phyloP scores from a whole-genome alignment of 257 asterid species.

The Solanum clarkiae region DNA sequence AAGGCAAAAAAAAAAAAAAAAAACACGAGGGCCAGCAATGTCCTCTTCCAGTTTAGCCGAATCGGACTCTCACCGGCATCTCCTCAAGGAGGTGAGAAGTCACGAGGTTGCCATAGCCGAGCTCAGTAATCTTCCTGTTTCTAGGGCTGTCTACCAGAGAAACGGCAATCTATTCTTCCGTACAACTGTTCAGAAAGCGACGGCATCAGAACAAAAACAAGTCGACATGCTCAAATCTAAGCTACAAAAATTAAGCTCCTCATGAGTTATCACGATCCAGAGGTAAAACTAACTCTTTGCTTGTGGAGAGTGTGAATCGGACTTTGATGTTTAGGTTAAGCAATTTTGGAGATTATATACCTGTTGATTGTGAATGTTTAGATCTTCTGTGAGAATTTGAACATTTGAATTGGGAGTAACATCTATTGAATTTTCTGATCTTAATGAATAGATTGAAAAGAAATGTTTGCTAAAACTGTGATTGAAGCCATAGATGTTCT shows the following conservation, averaged over 20 bases:
- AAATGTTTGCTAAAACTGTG: neutral
- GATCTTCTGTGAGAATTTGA: too few species aligned
- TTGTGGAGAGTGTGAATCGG: neutral
- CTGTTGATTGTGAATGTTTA: neutral
- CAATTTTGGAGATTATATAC: neutral
- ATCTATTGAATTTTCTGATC: neutral
- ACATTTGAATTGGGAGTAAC: neutral
- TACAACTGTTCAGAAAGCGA: slow-evolving; percentile 54
- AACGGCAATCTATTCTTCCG: slow-evolving; percentile 67
- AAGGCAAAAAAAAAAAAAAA: too few species aligned
- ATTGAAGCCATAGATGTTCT: too few species aligned
- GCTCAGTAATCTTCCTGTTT: slow-evolving; percentile 40
- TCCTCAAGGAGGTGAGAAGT: slow-evolving; percentile 14
- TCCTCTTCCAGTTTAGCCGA: neutral
- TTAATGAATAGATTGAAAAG: neutral
- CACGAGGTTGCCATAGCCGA: slow-evolving; percentile 77
- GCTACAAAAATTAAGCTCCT: slow-evolving; percentile 32
- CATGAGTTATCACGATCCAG: slow-evolving; percentile 3
- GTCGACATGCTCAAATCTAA: slow-evolving; percentile 47
- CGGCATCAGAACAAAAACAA: slow-evolving; percentile 51
- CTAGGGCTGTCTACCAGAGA: slow-evolving; percentile 59
- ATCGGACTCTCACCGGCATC: neutral
- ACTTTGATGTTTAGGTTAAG: neutral
- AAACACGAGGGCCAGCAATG: neutral
- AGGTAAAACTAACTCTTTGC: neutral